Evolutionary conservation across 2,329 filamentous ascomycete genomes (phyloP), one percentile per base, ranked within the genome.

Genomic region (Talaromyces atroroseus): DNA sequence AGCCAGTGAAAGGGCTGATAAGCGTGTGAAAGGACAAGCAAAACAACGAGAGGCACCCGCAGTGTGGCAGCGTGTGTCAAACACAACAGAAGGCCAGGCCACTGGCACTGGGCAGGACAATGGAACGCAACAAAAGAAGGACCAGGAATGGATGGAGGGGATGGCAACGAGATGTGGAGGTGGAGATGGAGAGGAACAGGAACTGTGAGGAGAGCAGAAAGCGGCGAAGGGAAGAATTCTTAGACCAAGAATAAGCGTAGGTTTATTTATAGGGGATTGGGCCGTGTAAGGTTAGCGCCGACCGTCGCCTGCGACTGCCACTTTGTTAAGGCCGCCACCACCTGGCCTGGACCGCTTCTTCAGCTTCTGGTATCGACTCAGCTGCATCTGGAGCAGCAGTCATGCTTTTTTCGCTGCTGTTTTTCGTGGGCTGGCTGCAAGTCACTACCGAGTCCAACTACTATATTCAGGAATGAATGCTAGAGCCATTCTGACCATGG

Each of bases 61-160:
- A 63, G n/a, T 61, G 61, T 60, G 64, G 63, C 65, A 65, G 69
- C 68, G 72, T 74, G 72, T 75, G 71, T 75, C 73, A 74, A 74
- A 75, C 73, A 75, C 73, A 71, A 62, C 68, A 69, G 58, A 66
- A 65, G 64, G 68, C 60, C 58, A 61, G 24, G 24, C 3, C n/a
- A n/a, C n/a, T 26, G 7, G 57, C 40, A 62, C 65, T 63, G 60
- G 63, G 63, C 59, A 62, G 65, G 62, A 67, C 62, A 59, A 60
- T 47, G 48, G 49, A 58, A 45, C 46, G 61, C 57, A 58, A 57
- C 40, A 56, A 49, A 54, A 63, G 59, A 54, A 59, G 56, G 49
- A 59, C 54, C 44, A 52, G 32, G 46, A 29, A 49, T 26, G 38
- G n/a, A 29, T 24, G 36, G 52, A 57, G 47, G 46, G 50, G 26